These are phyloP conservation scores for Mucor piriformis DNA, from an alignment of 371 early-diverging fungal species.

Conservation along the genomic window DNA sequence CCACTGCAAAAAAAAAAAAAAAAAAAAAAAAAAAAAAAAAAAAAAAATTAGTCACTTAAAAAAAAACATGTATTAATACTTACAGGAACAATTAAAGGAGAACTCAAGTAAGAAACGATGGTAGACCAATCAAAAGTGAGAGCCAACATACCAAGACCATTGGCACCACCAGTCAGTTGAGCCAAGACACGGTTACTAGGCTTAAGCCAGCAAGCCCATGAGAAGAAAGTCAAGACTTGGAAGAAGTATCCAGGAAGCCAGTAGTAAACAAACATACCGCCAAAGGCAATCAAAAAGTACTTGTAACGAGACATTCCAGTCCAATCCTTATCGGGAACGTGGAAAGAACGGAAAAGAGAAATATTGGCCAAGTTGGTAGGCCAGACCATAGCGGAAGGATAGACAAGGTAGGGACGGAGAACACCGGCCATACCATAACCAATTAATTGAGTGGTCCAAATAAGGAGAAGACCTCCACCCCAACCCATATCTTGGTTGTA, in stretches of 20 bases:
- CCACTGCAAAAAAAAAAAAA: conserved; percentile 22
- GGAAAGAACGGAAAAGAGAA: conserved; percentile 76
- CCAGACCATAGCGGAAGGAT: conserved; percentile 89
- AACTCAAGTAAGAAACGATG: conserved; percentile 60
- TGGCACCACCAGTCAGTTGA: conserved; percentile 66
- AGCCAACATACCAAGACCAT: conserved; percentile 73
- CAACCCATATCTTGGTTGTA: conserved; percentile 67
- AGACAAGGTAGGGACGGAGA: conserved; percentile 74
- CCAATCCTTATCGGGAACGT: conserved; percentile 53
- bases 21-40: conserved; percentile 16
- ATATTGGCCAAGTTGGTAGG: conserved; percentile 73
- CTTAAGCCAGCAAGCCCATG: conserved; percentile 75
- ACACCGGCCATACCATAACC: conserved; percentile 88
- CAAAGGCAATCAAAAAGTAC: conserved; percentile 66
- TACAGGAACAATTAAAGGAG: conserved; percentile 71
- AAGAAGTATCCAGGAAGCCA: conserved; percentile 82
- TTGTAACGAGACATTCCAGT: conserved; percentile 56
- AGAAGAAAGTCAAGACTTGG: conserved; percentile 70
- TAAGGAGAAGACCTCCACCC: conserved; percentile 59
- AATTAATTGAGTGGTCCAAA: conserved; percentile 75
- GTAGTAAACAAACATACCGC: conserved; percentile 69
- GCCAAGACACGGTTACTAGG: conserved; percentile 57
- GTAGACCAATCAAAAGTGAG: conserved; percentile 82
- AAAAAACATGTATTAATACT: background rate
- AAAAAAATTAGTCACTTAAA: background rate